Percentiles rank a stretch among this genome's conserved stretches.
Evolutionary conservation across 2,329 filamentous ascomycete species (phyloP).

Genomic region (Penicillium crustosum): DNA sequence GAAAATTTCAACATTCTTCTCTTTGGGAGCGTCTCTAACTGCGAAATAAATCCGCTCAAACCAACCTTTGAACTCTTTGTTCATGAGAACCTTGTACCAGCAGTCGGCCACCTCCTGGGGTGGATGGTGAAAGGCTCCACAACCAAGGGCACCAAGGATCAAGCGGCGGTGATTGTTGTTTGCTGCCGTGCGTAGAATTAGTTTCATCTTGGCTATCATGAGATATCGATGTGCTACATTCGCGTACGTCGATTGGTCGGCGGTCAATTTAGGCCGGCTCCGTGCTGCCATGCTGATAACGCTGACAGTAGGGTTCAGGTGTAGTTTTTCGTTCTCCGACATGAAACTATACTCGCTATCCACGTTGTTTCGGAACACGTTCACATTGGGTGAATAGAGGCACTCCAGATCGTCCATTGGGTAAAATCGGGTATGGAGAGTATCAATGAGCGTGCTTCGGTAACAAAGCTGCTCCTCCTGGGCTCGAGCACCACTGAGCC

Average conservation of each 20-base stretch:
- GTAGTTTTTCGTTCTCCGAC: neutral
- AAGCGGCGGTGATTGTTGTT: constrained; percentile 56
- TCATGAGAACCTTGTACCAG: constrained; percentile 61
- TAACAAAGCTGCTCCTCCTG: constrained; percentile 71
- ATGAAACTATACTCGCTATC: constrained; percentile 51
- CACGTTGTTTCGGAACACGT: constrained; percentile 57
- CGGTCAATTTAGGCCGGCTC: constrained; percentile 40
- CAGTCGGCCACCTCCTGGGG: constrained; percentile 60
- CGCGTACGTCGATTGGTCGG: constrained; percentile 38
- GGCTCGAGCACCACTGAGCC: constrained; percentile 60
- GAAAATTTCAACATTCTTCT: neutral
- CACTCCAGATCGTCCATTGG: constrained; percentile 53
- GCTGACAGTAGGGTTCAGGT: constrained; percentile 42
- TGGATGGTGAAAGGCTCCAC: constrained; percentile 66
- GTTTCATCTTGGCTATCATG: constrained; percentile 63
- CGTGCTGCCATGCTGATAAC: constrained; percentile 63
- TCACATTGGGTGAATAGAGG: constrained; percentile 61
- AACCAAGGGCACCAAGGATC: constrained; percentile 68
- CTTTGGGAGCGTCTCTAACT: constrained; percentile 35
- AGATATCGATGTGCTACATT: constrained; percentile 49
- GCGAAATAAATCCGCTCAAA: constrained; percentile 67
- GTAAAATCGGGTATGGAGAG: constrained; percentile 51
- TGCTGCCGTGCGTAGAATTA: constrained; percentile 62
- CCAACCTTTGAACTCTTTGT: constrained; percentile 64
- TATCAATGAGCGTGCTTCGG: constrained; percentile 50